These are phyloP conservation scores for Aspergillus quadrilineatus DNA, from an alignment of 2,329 filamentous ascomycete genomes.

Conservation along the genomic window DNA sequence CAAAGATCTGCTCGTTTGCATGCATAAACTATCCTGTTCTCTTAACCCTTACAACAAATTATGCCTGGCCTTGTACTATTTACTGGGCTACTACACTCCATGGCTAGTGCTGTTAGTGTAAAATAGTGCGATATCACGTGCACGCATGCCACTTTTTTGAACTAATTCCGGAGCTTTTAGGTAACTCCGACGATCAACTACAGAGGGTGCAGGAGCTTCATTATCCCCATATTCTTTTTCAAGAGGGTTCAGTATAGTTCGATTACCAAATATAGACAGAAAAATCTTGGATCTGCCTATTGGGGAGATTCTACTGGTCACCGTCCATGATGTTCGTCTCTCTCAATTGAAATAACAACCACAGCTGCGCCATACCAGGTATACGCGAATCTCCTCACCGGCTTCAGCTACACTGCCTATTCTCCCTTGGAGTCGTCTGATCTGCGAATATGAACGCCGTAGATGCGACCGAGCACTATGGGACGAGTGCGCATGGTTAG, in stretches of 20 bases:
- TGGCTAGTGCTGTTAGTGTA: neutral
- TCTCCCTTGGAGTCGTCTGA: neutral
- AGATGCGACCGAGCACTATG: slow-evolving; percentile 60
- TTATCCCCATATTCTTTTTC: too few relatives aligned
- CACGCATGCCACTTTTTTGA: neutral
- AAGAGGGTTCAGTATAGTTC: too few relatives aligned
- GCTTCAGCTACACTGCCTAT: neutral
- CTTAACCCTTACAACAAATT: neutral
- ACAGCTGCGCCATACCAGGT: neutral
- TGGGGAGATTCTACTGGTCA: slow-evolving; percentile 1
- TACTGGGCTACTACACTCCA: too few relatives aligned
- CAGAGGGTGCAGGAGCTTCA: neutral
- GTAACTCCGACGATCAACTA: neutral
- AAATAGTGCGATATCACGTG: neutral
- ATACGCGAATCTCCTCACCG: neutral
- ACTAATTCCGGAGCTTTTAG: neutral
- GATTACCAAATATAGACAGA: neutral
- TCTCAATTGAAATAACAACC: slow-evolving; percentile 3
- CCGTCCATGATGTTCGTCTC: slow-evolving; percentile 2
- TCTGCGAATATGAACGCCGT: slow-evolving; percentile 59
- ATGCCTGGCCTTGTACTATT: too few relatives aligned
- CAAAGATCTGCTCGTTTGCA: neutral
- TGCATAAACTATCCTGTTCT: neutral
- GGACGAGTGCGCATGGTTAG: slow-evolving; percentile 47
- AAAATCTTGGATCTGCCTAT: slow-evolving; percentile 1